Conservation (phyloP, 768 basidiomycete species). For the Leccinum fibrillosum region DNA sequence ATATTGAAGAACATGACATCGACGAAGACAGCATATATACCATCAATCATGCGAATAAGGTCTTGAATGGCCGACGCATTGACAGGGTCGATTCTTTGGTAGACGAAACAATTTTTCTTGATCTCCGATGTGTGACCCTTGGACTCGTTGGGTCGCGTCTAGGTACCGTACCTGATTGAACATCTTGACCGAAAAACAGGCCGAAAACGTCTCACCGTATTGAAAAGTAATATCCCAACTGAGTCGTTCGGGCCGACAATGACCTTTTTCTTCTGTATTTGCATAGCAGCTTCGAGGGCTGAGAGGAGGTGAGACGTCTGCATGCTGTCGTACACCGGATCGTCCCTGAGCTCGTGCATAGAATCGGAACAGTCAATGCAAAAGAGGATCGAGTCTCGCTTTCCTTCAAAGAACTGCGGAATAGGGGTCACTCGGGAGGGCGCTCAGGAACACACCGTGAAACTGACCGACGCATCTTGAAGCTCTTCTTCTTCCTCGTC, state of each 20-base stretch:
- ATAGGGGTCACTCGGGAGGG: slow-evolving; percentile 14
- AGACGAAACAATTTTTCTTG: slow-evolving; percentile 67
- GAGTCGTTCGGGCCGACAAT: slow-evolving; percentile 84
- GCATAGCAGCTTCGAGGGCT: slow-evolving; percentile 79
- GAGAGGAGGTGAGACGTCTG: slow-evolving; percentile 74
- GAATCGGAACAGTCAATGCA: slow-evolving; percentile 91
- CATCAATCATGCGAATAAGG: slow-evolving; percentile 72
- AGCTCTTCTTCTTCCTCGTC: slow-evolving; percentile 84
- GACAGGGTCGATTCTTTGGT: slow-evolving; percentile 73
- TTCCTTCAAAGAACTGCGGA: slow-evolving; percentile 61
- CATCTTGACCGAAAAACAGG: background rate
- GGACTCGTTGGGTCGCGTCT: slow-evolving; percentile 29
- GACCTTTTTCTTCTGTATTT: slow-evolving; percentile 89
- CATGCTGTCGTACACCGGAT: slow-evolving; percentile 59
- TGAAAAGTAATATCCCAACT: slow-evolving; percentile 89
- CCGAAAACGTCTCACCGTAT: slow-evolving; percentile 60
- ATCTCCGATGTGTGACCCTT: slow-evolving; percentile 51
- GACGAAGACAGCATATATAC: slow-evolving; percentile 38
- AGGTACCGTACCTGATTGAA: background rate
- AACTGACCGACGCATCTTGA: slow-evolving; percentile 60
- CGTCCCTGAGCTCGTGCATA: slow-evolving; percentile 74
- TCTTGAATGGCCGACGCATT: slow-evolving; percentile 81
- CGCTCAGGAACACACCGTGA: slow-evolving; percentile 8
- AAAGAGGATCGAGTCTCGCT: slow-evolving; percentile 88
- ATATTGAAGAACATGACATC: slow-evolving; percentile 1